Evolutionary conservation across 345 rosid species (phyloP).

Genomic region (Syzygium aqueum): DNA sequence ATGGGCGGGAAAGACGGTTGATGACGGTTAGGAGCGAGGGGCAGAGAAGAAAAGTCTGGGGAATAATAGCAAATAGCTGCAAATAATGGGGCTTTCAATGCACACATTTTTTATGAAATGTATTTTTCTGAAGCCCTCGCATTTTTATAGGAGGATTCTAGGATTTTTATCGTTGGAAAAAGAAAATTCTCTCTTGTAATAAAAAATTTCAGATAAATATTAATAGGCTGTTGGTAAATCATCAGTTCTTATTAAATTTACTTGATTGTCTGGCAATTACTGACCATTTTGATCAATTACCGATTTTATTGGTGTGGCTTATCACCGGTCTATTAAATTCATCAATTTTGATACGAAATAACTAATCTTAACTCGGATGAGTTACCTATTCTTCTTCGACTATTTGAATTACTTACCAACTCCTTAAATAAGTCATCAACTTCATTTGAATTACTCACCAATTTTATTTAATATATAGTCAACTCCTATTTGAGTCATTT

Average conservation of each 20-base stretch:
- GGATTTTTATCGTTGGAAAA: no score
- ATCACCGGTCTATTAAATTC: background rate
- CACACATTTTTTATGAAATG: background rate
- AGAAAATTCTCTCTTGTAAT: no score
- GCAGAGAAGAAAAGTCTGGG: background rate
- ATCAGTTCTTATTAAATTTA: background rate
- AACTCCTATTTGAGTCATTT: background rate
- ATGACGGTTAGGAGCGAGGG: slow-evolving; percentile 19
- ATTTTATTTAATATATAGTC: background rate
- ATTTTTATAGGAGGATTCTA: no score
- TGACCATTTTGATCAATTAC: background rate
- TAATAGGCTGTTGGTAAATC: background rate
- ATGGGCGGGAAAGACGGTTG: slow-evolving; percentile 40
- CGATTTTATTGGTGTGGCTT: background rate
- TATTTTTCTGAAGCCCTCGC: background rate
- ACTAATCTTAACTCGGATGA: background rate
- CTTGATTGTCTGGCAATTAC: background rate
- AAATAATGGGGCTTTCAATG: background rate
- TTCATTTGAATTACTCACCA: background rate
- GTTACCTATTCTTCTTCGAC: background rate
- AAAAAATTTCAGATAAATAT: no score
- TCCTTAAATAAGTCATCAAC: background rate
- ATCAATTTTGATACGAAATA: background rate
- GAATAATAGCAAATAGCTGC: background rate
- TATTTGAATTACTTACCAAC: background rate